Base-by-base conservation (phyloP, 805 yeast genomes). In the Cyberlindnera petersonii region DNA sequence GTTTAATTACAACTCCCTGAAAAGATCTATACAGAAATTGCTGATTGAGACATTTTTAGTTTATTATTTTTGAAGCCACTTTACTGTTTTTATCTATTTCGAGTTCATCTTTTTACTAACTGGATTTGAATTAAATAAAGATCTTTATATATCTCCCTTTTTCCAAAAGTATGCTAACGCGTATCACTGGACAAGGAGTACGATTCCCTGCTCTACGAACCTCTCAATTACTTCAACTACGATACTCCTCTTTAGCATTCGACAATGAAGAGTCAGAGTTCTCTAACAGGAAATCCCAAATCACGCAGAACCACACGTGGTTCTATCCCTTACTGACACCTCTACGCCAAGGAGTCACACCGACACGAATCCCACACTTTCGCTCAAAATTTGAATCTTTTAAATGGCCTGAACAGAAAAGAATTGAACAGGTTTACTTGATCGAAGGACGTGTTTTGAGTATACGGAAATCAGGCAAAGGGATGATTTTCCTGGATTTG, bases 401-500 rank as follows among this genome's bases (percentile, higher is more conserved):
- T 14, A 46, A 59, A 18, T 59, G 58, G 52, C 55, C 51, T 1
- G 39, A 48, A 8, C 20, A 9, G 4, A 46, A 56, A 13, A 48
- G 52, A 20, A 44, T 51, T 2, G 63, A 63, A 5, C 46, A 49
- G 3, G 18, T 44, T 0, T 48, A 48, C 31, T 43, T 55, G 6
- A 23, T 59, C 2, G 63, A 76, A 44, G 96, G 95, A 1, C 73
- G 79, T 37, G 68, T 86, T 7, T 41, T 39, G 2, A 64, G 75
- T 16, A 69, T 86, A 0, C 59, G 96, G 26, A 71, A 67, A 36
- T 69, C 88, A 0, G 87, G 94, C 1, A 79, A 74, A 49, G 82
- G 81, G 1, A 71, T 86, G 63, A 60, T 74, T 28, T 86, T 86
- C 51, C 51, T 86, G 18, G 96, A 86, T 55, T 28, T 86, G 3